Percentiles rank a stretch among this genome's conserved stretches.
These are phyloP conservation scores for Tetraselmis striata DNA, from an alignment of 139 green algal species.

Conservation along the genomic window DNA sequence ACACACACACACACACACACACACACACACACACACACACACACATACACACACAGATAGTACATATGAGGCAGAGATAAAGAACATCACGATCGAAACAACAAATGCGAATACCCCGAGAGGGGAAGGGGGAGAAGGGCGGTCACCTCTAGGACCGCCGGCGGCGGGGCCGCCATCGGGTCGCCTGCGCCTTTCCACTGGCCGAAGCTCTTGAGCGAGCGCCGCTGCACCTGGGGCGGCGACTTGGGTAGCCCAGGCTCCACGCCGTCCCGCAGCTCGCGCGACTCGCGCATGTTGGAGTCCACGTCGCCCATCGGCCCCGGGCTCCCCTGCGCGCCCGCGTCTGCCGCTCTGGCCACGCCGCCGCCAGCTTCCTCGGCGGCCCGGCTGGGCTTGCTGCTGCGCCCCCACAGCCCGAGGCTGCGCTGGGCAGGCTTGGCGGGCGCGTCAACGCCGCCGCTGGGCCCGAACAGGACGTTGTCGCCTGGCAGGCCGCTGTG, in stretches of 20 bases:
- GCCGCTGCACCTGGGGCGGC: background rate
- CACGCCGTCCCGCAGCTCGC: background rate
- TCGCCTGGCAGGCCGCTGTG: slow-evolving; percentile 77
- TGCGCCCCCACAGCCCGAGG: slow-evolving; percentile 3
- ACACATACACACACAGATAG: too few relatives aligned
- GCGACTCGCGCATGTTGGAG: background rate
- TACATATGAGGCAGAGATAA: too few relatives aligned
- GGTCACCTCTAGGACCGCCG: background rate
- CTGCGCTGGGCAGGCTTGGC: background rate
- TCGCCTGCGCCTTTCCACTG: background rate
- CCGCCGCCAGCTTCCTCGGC: too few relatives aligned
- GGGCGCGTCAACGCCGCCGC: background rate
- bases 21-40: too few relatives aligned
- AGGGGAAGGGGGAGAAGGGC: background rate
- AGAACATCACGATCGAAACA: too few relatives aligned
- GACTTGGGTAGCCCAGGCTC: background rate
- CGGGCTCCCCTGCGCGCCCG: background rate
- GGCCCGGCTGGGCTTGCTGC: too few relatives aligned
- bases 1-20: too few relatives aligned
- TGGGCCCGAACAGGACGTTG: slow-evolving; percentile 65
- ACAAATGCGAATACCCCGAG: too few relatives aligned
- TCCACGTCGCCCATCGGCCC: background rate
- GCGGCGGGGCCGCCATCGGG: background rate
- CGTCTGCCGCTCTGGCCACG: background rate
- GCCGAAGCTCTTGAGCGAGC: background rate